phyloP scores from a whole-genome alignment of 768 basidiomycete species.

The Cubamyces sp. region DNA sequence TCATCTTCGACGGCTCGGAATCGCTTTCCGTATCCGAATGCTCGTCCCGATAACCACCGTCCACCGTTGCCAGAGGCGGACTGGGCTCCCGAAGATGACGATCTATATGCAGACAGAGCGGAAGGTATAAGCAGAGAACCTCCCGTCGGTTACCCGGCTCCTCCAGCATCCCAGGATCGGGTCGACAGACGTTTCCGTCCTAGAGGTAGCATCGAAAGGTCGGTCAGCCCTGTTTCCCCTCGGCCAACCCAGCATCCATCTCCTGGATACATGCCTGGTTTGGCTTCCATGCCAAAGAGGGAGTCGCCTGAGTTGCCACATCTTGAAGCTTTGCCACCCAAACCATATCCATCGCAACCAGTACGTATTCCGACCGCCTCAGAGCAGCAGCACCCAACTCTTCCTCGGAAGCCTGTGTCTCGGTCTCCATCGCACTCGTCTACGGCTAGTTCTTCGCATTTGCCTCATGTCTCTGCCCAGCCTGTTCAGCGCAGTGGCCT shows the following conservation, averaged over 20 bases:
- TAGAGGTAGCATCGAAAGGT: slow-evolving; percentile 13
- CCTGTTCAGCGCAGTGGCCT: background rate
- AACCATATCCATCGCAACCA: slow-evolving; percentile 2
- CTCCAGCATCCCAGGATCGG: slow-evolving; percentile 10
- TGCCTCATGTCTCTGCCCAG: slow-evolving; percentile 2
- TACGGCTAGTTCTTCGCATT: slow-evolving; percentile 5
- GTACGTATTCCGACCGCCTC: slow-evolving; percentile 7
- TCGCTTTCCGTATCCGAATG: slow-evolving; percentile 39
- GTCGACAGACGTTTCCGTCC: background rate
- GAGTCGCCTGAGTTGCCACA: slow-evolving; percentile 24
- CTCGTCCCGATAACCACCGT: slow-evolving; percentile 49
- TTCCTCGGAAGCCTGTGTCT: slow-evolving; percentile 10
- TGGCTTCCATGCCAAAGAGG: slow-evolving; percentile 7
- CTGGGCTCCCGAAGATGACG: slow-evolving; percentile 16
- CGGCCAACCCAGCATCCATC: slow-evolving; percentile 13
- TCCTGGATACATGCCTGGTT: slow-evolving; percentile 2
- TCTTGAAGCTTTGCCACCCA: slow-evolving; percentile 12
- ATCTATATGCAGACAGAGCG: slow-evolving; percentile 17
- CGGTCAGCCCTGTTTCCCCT: slow-evolving; percentile 15
- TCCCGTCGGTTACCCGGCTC: background rate
- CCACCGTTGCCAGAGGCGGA: slow-evolving; percentile 25
- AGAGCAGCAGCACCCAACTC: background rate
- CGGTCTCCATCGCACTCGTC: slow-evolving; percentile 20
- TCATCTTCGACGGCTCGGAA: slow-evolving; percentile 40
- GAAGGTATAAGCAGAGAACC: slow-evolving; percentile 10